A percentile compares a stretch with the other conserved stretches of the same genome.
Conservation (phyloP, 176 grass and related monocot genomes). For the Poa pratensis region DNA sequence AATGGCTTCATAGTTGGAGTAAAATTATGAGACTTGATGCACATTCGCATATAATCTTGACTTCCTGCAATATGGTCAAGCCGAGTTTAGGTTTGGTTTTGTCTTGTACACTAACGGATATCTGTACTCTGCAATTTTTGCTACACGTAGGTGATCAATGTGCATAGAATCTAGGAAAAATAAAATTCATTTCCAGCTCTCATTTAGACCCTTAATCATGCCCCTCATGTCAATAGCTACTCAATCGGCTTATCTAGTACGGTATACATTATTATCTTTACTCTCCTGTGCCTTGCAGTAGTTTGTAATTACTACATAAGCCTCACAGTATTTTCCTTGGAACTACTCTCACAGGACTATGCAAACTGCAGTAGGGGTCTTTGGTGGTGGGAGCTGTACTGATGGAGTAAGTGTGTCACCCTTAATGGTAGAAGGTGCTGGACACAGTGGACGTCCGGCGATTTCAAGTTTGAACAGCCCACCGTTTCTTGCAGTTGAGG, state of each 20-base stretch:
- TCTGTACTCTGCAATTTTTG: not conserved
- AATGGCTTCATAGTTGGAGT: not conserved
- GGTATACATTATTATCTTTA: slow-evolving; percentile 2
- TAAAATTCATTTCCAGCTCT: not conserved
- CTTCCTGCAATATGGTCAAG: not conserved
- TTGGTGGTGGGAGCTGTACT: slow-evolving; percentile 71
- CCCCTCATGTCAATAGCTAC: not conserved
- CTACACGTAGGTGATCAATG: not conserved
- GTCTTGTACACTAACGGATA: slow-evolving; percentile 4
- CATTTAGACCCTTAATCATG: not conserved
- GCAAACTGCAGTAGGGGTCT: slow-evolving; percentile 95
- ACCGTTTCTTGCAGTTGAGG: slow-evolving; percentile 76
- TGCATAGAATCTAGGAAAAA: not conserved
- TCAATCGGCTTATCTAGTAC: not conserved
- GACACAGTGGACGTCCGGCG: slow-evolving; percentile 46
- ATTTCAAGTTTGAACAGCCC: slow-evolving; percentile 79
- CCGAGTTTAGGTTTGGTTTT: not conserved
- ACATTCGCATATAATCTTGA: not conserved
- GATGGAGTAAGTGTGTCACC: slow-evolving; percentile 43
- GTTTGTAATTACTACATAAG: not conserved
- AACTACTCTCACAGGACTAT: slow-evolving; percentile 67
- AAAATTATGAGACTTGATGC: not conserved
- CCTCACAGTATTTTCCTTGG: slow-evolving; percentile 20
- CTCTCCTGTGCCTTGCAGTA: not conserved
- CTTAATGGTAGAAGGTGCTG: slow-evolving; percentile 80